Base-by-base conservation (phyloP, 768 basidiomycete species). In the Mycena leptocephala region DNA sequence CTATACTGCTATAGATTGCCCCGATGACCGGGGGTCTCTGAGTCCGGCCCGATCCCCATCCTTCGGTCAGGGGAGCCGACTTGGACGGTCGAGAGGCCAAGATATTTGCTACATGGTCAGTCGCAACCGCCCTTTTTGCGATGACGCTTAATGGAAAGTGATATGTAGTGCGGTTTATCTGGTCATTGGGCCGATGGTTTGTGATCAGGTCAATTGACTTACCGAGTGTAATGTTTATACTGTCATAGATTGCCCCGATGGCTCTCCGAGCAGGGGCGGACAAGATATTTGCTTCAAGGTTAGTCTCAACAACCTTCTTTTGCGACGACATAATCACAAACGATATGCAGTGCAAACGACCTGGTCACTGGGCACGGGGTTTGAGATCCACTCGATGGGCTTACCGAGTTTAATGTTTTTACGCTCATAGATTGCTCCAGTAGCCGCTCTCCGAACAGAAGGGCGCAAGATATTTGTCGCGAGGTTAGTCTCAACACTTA, bases 91-190 rank as follows among this genome's bases (percentile, higher is more conserved):
- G 35, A 64, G 62, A 41, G 39, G 30, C 41, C 37, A 22, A 46
- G 62, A 64, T 46, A 64, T 64, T 64, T 64, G 62, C 62, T 64
- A 43, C 41, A 43, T 5, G n/a, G 61, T 62, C 32, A n/a, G 37
- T 62, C 37, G 20, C 24, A 26, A 62, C 61, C 16, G 28, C n/a
- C n/a, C n/a, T 30, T 64, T 43, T 26, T 46, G 39, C 26, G 62
- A n/a, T 6, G 37, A n/a, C 48, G n/a, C n/a, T 59, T 59, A 24
- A 41, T 26, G 20, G 41, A 62, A 58, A 62, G 37, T 39, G 61
- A 62, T 41, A 11, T 26, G 35, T 37, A 62, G 61, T 62, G 61
- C 37, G 1, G 11, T 9, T 18, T 10, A 62, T 11, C 24, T n/a
- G 56, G 56, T 32, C 56, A 58, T 30, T 58, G 56, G 56, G 56